Evolutionary conservation across 2,329 filamentous ascomycete species (phyloP).

Genomic region (Hymenoscyphus albidus): DNA sequence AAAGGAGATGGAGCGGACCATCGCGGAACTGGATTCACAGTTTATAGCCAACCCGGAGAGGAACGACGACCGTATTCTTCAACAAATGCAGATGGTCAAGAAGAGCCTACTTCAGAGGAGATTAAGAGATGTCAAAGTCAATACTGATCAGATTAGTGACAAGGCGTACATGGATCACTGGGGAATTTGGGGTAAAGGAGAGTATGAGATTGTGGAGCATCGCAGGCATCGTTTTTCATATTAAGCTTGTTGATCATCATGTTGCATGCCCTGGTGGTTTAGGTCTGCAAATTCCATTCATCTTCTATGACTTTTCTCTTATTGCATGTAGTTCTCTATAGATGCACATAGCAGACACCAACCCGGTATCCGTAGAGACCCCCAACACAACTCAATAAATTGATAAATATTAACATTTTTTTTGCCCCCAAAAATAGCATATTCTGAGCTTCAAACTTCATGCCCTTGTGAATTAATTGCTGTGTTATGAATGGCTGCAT

Average conservation of each 20-base stretch:
- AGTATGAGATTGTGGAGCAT: constrained; percentile 2
- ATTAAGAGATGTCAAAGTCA: constrained; percentile 9
- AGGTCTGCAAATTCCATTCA: no score
- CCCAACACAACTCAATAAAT: no score
- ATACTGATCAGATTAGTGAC: constrained; percentile 17
- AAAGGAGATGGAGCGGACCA: constrained; percentile 20
- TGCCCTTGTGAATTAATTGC: no score
- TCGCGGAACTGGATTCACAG: constrained; percentile 16
- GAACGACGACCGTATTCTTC: constrained; percentile 3
- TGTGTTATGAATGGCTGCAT: no score
- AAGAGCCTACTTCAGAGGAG: constrained; percentile 15
- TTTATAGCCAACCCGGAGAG: constrained; percentile 17
- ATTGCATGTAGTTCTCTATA: no score
- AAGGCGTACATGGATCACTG: constrained; percentile 26
- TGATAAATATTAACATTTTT: no score
- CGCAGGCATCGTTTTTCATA: not conserved
- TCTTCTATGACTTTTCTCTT: no score
- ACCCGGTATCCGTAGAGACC: no score
- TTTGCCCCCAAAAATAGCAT: no score
- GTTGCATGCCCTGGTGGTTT: no score
- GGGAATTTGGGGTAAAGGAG: constrained; percentile 28
- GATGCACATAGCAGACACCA: no score
- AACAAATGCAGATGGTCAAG: constrained; percentile 19
- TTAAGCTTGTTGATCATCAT: not conserved
- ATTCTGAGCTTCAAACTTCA: no score